Evolutionary conservation across 2,329 filamentous ascomycete genomes (phyloP).

Genomic region (Pseudogymnoascus sp.): DNA sequence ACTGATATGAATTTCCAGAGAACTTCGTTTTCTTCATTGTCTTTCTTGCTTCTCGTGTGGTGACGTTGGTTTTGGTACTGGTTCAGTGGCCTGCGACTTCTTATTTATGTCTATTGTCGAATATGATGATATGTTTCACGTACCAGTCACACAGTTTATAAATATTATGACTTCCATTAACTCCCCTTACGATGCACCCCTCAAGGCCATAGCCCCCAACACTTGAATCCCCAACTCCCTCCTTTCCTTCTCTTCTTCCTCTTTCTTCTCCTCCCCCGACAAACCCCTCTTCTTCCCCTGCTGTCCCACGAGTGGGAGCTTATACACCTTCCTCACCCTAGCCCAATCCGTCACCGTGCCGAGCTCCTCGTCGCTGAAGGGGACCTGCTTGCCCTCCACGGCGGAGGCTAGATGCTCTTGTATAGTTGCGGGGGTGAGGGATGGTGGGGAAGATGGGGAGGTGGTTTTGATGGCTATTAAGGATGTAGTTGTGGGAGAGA

Average conservation of each 20-base stretch:
- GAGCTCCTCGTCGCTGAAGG: slow-evolving; percentile 59
- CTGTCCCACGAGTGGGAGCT: slow-evolving; percentile 58
- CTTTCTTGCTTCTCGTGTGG: not conserved
- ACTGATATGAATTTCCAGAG: not conserved
- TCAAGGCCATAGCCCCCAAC: slow-evolving; percentile 70
- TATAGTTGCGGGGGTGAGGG: slow-evolving; percentile 43
- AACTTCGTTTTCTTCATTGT: not conserved
- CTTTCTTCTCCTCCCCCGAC: slow-evolving; percentile 17
- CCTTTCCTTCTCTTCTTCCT: slow-evolving; percentile 36
- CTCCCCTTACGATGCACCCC: slow-evolving; percentile 39
- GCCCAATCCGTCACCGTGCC: slow-evolving; percentile 52
- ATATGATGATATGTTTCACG: not conserved
- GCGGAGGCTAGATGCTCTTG: slow-evolving; percentile 52
- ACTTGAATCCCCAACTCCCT: slow-evolving; percentile 61
- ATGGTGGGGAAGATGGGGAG: slow-evolving; percentile 39
- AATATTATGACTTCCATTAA: not conserved
- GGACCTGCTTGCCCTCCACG: slow-evolving; percentile 53
- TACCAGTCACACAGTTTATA: not conserved
- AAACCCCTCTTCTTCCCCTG: slow-evolving; percentile 26
- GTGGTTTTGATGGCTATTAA: slow-evolving; percentile 79
- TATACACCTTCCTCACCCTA: slow-evolving; percentile 79
- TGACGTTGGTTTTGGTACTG: too few relatives aligned
- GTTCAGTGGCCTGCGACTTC: not conserved
- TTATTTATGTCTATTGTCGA: not conserved
- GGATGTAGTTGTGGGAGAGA: slow-evolving; percentile 60